Evolutionary conservation across 176 grass and related monocot genomes (phyloP).

Genomic region (Oryza meridionalis): DNA sequence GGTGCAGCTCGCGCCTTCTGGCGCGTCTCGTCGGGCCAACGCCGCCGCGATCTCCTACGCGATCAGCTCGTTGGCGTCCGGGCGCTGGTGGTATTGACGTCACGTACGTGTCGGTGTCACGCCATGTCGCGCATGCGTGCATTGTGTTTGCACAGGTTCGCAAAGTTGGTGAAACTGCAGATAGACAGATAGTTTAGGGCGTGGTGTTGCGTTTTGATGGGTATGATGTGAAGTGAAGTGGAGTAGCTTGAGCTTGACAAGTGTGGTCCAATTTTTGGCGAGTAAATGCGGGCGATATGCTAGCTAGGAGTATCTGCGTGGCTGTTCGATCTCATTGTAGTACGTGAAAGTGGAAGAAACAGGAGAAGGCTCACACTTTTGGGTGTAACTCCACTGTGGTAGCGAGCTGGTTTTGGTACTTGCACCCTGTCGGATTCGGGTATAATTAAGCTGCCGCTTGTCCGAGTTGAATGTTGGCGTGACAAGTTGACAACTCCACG

Average conservation of each 20-base stretch:
- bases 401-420: constrained; percentile 24
- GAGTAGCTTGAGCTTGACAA: not conserved
- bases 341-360: constrained; percentile 14
- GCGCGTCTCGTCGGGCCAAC: not conserved
- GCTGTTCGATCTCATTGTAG: not conserved
- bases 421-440: constrained; percentile 44
- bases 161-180: not conserved
- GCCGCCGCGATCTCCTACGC: constrained; percentile 4
- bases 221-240: not conserved
- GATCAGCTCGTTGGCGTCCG: constrained; percentile 35
- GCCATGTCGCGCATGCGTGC: not conserved
- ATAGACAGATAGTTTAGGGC: not conserved
- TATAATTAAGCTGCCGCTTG: not conserved
- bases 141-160: not conserved
- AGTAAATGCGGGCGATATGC: not conserved
- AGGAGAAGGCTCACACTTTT: constrained; percentile 36
- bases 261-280: not conserved
- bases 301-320: not conserved
- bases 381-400: not conserved
- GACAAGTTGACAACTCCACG: not conserved
- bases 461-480: not conserved
- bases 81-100: constrained; percentile 13
- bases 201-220: not conserved
- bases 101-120: not conserved
- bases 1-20: not conserved